Evolutionary conservation across 2,329 filamentous ascomycete genomes (phyloP).

Genomic region (Diplodia mutila): DNA sequence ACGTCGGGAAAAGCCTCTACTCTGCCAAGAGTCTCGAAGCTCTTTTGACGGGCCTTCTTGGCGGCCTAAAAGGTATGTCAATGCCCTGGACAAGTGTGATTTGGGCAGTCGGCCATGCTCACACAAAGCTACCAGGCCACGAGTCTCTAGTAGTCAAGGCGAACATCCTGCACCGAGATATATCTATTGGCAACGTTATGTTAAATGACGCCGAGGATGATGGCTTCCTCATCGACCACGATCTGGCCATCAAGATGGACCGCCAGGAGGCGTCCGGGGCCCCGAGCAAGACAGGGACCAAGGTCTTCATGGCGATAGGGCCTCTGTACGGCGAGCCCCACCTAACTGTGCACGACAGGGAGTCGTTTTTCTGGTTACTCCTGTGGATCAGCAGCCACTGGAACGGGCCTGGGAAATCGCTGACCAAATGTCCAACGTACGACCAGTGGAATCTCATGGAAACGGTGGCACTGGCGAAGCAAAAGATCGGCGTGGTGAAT

Average conservation of each 20-base stretch:
- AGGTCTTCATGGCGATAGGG: conserved; percentile 54
- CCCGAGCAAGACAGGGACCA: conserved; percentile 49
- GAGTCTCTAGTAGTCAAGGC: conserved; percentile 36
- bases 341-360: conserved; percentile 54
- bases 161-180: conserved; percentile 49
- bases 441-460: background rate
- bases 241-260: conserved; percentile 42
- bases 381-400: conserved; percentile 54
- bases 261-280: conserved; percentile 45
- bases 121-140: too few species aligned
- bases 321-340: conserved; percentile 48
- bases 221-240: conserved; percentile 52
- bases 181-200: conserved; percentile 54
- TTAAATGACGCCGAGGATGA: conserved; percentile 47
- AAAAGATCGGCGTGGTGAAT: background rate
- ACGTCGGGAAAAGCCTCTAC: background rate
- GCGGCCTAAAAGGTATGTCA: background rate
- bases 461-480: too few species aligned
- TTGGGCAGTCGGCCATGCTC: too few species aligned
- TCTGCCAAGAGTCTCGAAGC: background rate
- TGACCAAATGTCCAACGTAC: background rate
- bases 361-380: conserved; percentile 56
- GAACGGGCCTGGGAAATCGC: conserved; percentile 28
- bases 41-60: background rate
- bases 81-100: too few species aligned